Evolutionary conservation across 441 rosid genomes (phyloP).

Genomic region (Adansonia grandidieri): DNA sequence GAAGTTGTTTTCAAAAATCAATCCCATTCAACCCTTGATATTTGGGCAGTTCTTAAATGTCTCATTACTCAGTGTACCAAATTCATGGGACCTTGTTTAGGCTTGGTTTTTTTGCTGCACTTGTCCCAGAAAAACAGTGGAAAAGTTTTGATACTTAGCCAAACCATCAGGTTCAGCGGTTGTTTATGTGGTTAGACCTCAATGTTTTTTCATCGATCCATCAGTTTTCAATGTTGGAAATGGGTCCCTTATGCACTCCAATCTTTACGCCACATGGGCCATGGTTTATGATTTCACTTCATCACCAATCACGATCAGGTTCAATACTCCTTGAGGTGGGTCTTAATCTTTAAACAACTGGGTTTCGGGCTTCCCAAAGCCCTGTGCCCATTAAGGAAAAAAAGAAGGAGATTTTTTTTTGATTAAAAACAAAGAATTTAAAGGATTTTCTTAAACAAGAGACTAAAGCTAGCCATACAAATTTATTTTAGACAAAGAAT

Average conservation of each 20-base stretch:
- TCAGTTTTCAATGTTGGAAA: neutral
- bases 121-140: neutral
- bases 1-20: neutral
- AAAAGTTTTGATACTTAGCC: neutral
- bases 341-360: neutral
- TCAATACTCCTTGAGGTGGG: neutral
- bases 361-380: too few relatives aligned
- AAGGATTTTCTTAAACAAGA: too few relatives aligned
- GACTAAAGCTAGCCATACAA: too few relatives aligned
- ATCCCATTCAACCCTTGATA: neutral
- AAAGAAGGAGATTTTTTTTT: too few relatives aligned
- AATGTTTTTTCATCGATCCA: neutral
- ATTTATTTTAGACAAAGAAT: too few relatives aligned
- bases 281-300: neutral
- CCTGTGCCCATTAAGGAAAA: too few relatives aligned
- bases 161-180: neutral
- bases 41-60: neutral
- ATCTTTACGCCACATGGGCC: neutral
- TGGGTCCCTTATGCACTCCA: neutral
- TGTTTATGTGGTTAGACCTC: neutral
- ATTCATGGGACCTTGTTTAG: neutral
- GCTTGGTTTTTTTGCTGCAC: neutral
- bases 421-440: too few relatives aligned
- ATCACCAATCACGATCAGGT: neutral
- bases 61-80: neutral